Evolutionary conservation across 2,329 filamentous ascomycete species (phyloP).

Genomic region (Phialophora verrucosa): DNA sequence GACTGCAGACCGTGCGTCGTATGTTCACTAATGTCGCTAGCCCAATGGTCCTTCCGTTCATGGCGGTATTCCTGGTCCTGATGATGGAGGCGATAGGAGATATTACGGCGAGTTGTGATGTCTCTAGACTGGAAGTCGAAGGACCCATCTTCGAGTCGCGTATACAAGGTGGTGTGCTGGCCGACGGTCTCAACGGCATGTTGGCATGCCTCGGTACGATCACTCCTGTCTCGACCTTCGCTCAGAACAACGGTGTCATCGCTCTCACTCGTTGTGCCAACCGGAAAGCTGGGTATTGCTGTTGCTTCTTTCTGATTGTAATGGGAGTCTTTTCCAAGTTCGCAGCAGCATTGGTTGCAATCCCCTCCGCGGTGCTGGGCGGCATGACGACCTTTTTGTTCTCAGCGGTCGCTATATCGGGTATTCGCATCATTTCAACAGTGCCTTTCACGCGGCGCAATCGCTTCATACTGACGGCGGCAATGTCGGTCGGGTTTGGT

Average conservation of each 20-base stretch:
- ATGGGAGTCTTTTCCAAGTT: conserved; percentile 76
- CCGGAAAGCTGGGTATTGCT: conserved; percentile 69
- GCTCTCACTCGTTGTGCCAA: conserved; percentile 71
- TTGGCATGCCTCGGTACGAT: conserved; percentile 69
- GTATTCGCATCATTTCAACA: conserved; percentile 68
- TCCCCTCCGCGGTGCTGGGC: conserved; percentile 59
- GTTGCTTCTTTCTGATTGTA: conserved; percentile 67
- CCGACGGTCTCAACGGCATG: conserved; percentile 69
- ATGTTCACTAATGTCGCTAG: conserved; percentile 68
- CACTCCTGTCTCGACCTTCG: conserved; percentile 70
- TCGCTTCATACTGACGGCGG: conserved; percentile 68
- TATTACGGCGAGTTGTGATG: conserved; percentile 71
- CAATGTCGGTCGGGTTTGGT: conserved; percentile 65
- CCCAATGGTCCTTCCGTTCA: conserved; percentile 67
- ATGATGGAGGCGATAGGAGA: conserved; percentile 72
- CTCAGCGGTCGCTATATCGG: conserved; percentile 67
- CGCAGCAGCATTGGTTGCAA: conserved; percentile 69
- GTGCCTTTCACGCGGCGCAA: conserved; percentile 68
- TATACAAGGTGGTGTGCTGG: conserved; percentile 71
- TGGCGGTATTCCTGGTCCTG: conserved; percentile 64
- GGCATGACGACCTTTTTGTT: conserved; percentile 69
- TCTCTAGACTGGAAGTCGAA: conserved; percentile 67
- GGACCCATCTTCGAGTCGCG: conserved; percentile 68
- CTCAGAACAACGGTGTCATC: conserved; percentile 73
- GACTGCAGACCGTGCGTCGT: conserved; percentile 64